These are phyloP conservation scores for Starmerella floricola DNA, from an alignment of 805 yeast genomes.

Conservation along the genomic window DNA sequence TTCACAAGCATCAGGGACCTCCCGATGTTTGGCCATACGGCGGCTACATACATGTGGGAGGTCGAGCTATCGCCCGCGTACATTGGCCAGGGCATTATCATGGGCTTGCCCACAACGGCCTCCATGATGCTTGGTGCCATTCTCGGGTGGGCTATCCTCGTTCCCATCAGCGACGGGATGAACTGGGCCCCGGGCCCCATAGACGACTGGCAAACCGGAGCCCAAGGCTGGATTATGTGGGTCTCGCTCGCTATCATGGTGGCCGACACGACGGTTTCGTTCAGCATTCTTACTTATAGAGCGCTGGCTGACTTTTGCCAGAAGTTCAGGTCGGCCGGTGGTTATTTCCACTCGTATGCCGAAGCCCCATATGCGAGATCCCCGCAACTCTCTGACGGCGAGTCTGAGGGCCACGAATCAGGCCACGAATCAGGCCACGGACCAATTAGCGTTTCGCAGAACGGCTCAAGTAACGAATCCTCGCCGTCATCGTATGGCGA, in stretches of 20 bases:
- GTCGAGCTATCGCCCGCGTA: constrained; percentile 96
- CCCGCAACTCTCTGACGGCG: no score
- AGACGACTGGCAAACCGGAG: constrained; percentile 87
- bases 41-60: constrained; percentile 69
- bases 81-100: constrained; percentile 92
- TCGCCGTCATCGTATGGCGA: no score
- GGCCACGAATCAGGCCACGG: no score
- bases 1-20: constrained; percentile 39
- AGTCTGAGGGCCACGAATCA: no score
- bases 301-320: constrained; percentile 3
- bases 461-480: no score
- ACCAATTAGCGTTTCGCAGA: no score
- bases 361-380: no score
- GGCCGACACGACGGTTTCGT: constrained; percentile 75
- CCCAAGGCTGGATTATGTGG: constrained; percentile 98
- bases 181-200: constrained; percentile 87
- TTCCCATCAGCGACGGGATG: constrained; percentile 55
- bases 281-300: constrained; percentile 28
- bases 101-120: constrained; percentile 86
- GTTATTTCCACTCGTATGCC: no score
- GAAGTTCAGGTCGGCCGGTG: no score
- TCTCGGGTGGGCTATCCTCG: constrained; percentile 85
- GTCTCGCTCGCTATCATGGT: constrained; percentile 86
- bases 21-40: constrained; percentile 60
- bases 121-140: constrained; percentile 85